Base-by-base conservation (phyloP, 148 eudicot species). In the Cornus kousa region DNA sequence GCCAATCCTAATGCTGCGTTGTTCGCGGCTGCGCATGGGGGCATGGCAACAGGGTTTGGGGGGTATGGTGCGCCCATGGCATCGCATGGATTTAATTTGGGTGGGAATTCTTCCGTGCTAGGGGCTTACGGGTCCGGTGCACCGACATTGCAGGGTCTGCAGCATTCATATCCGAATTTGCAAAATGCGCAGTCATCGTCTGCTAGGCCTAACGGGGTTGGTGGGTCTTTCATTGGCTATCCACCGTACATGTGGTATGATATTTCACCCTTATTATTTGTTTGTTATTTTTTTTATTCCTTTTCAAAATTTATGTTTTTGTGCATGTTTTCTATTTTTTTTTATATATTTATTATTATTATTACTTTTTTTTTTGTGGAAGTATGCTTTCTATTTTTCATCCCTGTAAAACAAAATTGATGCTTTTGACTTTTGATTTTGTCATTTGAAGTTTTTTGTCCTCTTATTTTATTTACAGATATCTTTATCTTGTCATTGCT, bases 151-250 rank as follows among this genome's bases (percentile, higher is more conserved):
- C 76, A 20, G 80, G 81, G 84, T 40, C 46, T 68, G 74, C 84
- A 72, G 68, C 67, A 77, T 57, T 74, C 80, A 5, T 73, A 82
- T 70, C 74, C 78, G 5, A 64, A 40, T 64, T 73, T 73, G 14
- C 77, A 82, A 40, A 72, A 35, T 2, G 76, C 68, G 28, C 71
- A 65, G 71, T 7, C 55, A 28, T 60, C 75, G 7, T 1, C 76
- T 1, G 69, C 66, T 11, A 81, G 28, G 66, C 19, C 80, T 39
- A 43, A 72, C 5, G 79, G 74, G 9, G 32, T 67, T 70, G 79
- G 82, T 77, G 82, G 78, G 69, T 73, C 84, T 23, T 73, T 72
- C 71, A 32, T 77, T 68, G 74, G 81, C 35, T 59, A 67, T 57
- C 13, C 50, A 31, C 55, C 74, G 14, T 55, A 67, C 16, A 28